phyloP scores from a whole-genome alignment of 1,139 yeast species.

The Candida glucosophila region DNA sequence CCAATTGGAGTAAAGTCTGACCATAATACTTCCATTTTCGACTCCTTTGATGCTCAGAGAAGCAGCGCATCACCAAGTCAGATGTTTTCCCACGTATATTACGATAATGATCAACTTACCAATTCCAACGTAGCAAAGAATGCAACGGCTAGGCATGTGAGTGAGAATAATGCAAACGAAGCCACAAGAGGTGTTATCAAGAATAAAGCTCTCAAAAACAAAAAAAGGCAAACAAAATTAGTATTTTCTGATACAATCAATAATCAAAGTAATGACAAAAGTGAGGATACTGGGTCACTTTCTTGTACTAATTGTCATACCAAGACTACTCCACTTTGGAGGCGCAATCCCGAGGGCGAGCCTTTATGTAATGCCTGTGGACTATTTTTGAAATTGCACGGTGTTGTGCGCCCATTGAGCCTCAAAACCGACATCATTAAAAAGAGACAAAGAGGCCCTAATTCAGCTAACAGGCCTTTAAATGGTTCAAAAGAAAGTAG shows the following conservation, averaged over 20 bases:
- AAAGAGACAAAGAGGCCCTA: slow-evolving; percentile 37
- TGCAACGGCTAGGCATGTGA: slow-evolving; percentile 1
- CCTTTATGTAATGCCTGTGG: slow-evolving; percentile 57
- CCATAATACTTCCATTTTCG: slow-evolving; percentile 1
- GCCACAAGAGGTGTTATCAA: slow-evolving; percentile 3
- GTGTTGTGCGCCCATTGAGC: slow-evolving; percentile 50
- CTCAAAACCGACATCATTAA: slow-evolving; percentile 87
- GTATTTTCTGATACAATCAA: slow-evolving; percentile 3
- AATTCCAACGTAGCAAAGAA: neutral
- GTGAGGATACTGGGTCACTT: slow-evolving; percentile 4
- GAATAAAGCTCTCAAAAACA: slow-evolving; percentile 5
- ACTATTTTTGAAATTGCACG: slow-evolving; percentile 46
- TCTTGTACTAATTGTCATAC: slow-evolving; percentile 48
- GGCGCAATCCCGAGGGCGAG: slow-evolving; percentile 47
- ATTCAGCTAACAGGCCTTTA: slow-evolving; percentile 4
- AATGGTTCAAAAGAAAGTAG: no score
- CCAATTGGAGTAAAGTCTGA: slow-evolving; percentile 1
- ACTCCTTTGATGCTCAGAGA: slow-evolving; percentile 2
- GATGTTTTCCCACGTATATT: no score
- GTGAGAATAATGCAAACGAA: slow-evolving; percentile 3
- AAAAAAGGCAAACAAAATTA: slow-evolving; percentile 2
- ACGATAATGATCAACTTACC: slow-evolving; percentile 1
- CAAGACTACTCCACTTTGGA: slow-evolving; percentile 51
- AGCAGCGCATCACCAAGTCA: no score
- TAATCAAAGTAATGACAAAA: slow-evolving; percentile 1